A percentile compares a stretch with the other conserved stretches of the same genome.
Conservation (phyloP, 257 asterid species). For the Solanum pinnatisectum region DNA sequence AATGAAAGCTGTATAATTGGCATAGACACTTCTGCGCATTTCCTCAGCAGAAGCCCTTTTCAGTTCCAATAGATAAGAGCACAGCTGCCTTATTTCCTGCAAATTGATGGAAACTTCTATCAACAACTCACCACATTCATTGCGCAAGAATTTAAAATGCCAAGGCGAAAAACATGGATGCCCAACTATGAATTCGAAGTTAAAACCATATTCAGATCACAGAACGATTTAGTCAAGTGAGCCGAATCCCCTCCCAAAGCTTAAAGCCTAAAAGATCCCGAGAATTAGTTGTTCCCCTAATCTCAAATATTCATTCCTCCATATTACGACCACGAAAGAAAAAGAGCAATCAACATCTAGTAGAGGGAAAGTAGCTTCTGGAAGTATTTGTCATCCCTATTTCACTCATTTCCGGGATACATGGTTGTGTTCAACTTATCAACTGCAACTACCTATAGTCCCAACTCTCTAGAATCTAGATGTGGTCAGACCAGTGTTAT, state of each 20-base stretch:
- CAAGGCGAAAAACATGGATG: background rate
- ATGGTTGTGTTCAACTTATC: background rate
- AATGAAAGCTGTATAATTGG: slow-evolving; percentile 92
- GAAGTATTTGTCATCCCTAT: background rate
- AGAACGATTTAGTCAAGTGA: background rate
- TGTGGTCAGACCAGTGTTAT: background rate
- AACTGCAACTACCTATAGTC: background rate
- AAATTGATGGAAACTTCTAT: background rate
- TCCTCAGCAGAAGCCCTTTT: slow-evolving; percentile 98
- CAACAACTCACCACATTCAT: background rate
- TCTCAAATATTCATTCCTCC: background rate
- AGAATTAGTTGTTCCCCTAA: background rate
- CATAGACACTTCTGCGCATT: slow-evolving; percentile 97
- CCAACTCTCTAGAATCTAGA: background rate
- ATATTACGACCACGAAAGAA: background rate
- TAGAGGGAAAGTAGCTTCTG: background rate
- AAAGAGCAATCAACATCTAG: background rate
- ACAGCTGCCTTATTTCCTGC: slow-evolving; percentile 94
- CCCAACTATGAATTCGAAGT: background rate
- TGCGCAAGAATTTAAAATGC: background rate
- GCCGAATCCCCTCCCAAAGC: background rate
- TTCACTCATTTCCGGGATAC: background rate
- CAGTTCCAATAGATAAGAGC: slow-evolving; percentile 86
- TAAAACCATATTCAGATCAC: background rate
- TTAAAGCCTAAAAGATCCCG: background rate